A percentile compares a stretch with the other conserved stretches of the same genome.
Evolutionary conservation across 441 rosid genomes (phyloP).

Genomic region (Corymbia citriodora): DNA sequence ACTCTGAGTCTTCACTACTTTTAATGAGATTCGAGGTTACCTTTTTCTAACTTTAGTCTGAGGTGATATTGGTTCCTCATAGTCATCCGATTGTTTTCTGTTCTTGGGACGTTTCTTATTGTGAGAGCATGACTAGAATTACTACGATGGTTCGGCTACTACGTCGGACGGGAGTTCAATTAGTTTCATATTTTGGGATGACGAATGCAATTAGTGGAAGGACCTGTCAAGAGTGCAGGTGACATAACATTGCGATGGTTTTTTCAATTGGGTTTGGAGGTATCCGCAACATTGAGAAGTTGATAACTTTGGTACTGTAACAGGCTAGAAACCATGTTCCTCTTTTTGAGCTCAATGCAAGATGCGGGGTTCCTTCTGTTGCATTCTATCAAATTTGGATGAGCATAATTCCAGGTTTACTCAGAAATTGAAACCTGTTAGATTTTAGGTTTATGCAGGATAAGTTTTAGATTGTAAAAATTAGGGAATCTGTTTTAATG

Average conservation of each 20-base stretch:
- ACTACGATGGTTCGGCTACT: background rate
- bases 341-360: background rate
- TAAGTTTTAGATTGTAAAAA: too few relatives aligned
- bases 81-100: background rate
- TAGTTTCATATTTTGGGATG: background rate
- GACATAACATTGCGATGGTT: accelerated
- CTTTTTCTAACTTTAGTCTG: background rate
- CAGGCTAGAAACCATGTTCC: background rate
- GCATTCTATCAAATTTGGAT: background rate
- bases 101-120: background rate
- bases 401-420: too few relatives aligned
- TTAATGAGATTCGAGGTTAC: background rate
- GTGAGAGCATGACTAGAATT: too few relatives aligned
- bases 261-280: background rate
- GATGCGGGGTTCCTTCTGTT: background rate
- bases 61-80: background rate
- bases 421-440: too few relatives aligned
- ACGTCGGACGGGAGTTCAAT: background rate
- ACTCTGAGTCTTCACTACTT: background rate
- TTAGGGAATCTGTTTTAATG: too few relatives aligned
- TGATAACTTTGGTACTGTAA: background rate
- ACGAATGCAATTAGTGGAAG: background rate
- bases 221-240: background rate
- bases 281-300: background rate
- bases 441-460: accelerated